Conservation (phyloP, 371 early-diverging fungal species). For the Zopfochytrium polystomum region DNA sequence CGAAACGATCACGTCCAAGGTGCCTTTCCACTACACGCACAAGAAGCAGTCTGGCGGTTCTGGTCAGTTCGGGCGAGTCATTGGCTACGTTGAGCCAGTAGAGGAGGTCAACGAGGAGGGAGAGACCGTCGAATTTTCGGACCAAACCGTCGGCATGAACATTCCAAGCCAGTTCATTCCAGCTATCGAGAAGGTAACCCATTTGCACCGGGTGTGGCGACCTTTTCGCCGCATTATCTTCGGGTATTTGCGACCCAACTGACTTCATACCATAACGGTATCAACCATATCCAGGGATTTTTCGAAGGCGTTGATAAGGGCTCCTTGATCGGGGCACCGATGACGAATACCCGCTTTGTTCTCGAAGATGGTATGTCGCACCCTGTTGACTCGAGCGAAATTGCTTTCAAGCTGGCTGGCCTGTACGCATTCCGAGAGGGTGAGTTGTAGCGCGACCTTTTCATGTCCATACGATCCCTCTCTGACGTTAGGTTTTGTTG, state of each 20-base stretch:
- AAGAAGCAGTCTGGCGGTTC: conserved; percentile 98
- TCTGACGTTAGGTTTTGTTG: background rate
- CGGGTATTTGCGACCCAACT: no score
- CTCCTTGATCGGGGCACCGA: conserved; percentile 85
- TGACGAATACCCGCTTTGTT: conserved; percentile 85
- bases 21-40: conserved; percentile 93
- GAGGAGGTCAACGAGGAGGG: no score
- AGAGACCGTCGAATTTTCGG: conserved; percentile 71
- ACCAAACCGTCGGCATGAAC: conserved; percentile 87
- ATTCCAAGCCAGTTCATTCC: conserved; percentile 93
- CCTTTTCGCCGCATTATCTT: no score
- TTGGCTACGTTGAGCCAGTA: conserved; percentile 90
- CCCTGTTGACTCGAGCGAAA: conserved; percentile 93
- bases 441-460: conserved; percentile 14
- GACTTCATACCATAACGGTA: no score
- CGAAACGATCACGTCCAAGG: conserved; percentile 78
- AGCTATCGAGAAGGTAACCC: conserved; percentile 93
- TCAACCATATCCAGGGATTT: no score
- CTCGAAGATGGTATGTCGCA: conserved; percentile 93
- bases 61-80: conserved; percentile 93
- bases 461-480: background rate
- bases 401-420: conserved; percentile 93
- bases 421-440: conserved; percentile 81
- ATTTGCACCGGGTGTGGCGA: no score
- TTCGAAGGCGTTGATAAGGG: conserved; percentile 89